phyloP scores from a whole-genome alignment of 2,329 filamentous ascomycete genomes.

The Leptographium flavum region DNA sequence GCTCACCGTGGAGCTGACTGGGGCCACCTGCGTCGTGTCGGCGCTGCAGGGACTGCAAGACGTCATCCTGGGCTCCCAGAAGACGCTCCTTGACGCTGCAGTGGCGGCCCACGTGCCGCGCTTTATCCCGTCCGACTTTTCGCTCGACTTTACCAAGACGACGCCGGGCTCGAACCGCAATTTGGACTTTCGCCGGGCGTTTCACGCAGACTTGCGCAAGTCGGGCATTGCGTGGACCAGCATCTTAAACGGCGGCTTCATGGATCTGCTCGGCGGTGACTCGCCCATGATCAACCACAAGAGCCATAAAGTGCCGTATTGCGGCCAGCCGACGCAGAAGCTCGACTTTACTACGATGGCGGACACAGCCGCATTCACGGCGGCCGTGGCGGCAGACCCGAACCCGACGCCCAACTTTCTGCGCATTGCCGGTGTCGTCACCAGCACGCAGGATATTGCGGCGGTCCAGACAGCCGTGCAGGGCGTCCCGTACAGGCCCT shows the following conservation, averaged over 20 bases:
- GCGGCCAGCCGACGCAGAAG: not conserved
- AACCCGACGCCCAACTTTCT: not conserved
- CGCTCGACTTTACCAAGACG: not conserved
- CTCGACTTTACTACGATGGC: not conserved
- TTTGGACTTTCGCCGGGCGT: not conserved
- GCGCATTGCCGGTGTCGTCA: not conserved
- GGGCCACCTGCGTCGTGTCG: not conserved
- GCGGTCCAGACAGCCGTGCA: not conserved
- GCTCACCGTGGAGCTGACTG: not conserved
- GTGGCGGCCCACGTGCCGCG: not conserved
- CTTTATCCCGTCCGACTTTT: not conserved
- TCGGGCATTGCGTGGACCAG: not conserved
- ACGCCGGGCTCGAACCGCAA: not conserved
- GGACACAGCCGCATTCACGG: not conserved
- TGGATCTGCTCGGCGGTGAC: not conserved
- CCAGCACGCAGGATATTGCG: not conserved
- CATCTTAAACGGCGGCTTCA: not conserved
- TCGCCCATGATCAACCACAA: not conserved
- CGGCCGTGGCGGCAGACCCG: not conserved
- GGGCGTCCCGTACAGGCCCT: not conserved
- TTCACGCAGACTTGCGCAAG: not conserved
- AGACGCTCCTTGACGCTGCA: not conserved
- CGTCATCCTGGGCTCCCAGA: not conserved
- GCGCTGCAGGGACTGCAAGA: not conserved
- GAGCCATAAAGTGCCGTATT: not conserved